Percentiles rank a stretch among this genome's conserved stretches.
Conservation (phyloP, 208 protist genomes). For the Leishmania arabica region DNA sequence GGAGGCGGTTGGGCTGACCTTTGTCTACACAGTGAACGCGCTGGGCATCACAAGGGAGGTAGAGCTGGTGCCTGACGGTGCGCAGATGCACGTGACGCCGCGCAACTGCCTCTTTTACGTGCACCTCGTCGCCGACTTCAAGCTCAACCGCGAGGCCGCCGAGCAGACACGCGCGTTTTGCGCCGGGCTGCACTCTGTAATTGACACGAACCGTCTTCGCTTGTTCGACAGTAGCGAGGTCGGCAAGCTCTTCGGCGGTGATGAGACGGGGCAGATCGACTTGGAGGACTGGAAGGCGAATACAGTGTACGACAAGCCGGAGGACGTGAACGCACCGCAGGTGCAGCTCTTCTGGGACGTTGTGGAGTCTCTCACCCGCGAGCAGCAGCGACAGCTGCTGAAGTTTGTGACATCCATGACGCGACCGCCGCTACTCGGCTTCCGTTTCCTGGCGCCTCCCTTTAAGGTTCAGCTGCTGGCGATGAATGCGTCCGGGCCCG, state of each 20-base stretch:
- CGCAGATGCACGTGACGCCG: slow-evolving; percentile 80
- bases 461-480: slow-evolving; percentile 85
- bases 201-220: slow-evolving; percentile 64
- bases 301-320: slow-evolving; percentile 78
- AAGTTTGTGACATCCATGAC: slow-evolving; percentile 90
- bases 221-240: slow-evolving; percentile 92
- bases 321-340: slow-evolving; percentile 53
- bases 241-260: slow-evolving; percentile 81
- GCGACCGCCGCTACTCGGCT: slow-evolving; percentile 92
- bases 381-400: slow-evolving; percentile 82
- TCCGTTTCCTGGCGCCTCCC: slow-evolving; percentile 87
- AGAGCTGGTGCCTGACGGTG: slow-evolving; percentile 81
- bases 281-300: slow-evolving; percentile 87
- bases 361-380: slow-evolving; percentile 65
- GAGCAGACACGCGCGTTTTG: slow-evolving; percentile 86
- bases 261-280: slow-evolving; percentile 74
- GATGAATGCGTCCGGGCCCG: slow-evolving; percentile 25
- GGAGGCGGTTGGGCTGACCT: slow-evolving; percentile 71
- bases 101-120: slow-evolving; percentile 94
- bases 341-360: slow-evolving; percentile 91
- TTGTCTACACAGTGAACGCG: slow-evolving; percentile 77
- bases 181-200: slow-evolving; percentile 71
- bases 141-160: slow-evolving; percentile 89
- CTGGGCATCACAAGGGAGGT: slow-evolving; percentile 71
- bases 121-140: slow-evolving; percentile 91